phyloP scores from a whole-genome alignment of 2,329 filamentous ascomycete genomes.

The Talaromyces sp. region DNA sequence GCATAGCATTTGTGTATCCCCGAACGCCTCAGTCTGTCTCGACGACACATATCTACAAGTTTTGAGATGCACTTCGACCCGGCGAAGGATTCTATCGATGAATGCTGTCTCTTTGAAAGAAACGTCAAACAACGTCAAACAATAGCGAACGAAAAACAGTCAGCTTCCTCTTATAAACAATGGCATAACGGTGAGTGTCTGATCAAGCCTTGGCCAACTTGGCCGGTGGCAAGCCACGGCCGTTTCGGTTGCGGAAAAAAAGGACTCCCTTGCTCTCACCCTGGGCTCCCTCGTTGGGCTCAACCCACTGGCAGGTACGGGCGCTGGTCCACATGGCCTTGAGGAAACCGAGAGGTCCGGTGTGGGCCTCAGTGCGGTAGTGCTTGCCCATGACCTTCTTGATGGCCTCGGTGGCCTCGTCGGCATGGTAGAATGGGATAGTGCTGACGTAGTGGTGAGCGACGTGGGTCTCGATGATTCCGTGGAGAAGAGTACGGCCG shows the following conservation, averaged over 20 bases:
- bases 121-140: neutral
- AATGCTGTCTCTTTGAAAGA: neutral
- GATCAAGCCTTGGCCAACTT: constrained; percentile 35
- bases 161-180: neutral
- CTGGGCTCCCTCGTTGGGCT: constrained; percentile 77
- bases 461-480: constrained; percentile 96
- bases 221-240: constrained; percentile 64
- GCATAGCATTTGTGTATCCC: constrained; percentile 5
- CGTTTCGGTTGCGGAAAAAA: constrained; percentile 95
- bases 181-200: too few species aligned
- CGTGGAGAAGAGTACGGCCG: constrained; percentile 85
- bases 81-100: constrained; percentile 2
- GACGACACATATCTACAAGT: constrained; percentile 14
- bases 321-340: constrained; percentile 76
- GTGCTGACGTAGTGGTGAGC: constrained; percentile 96
- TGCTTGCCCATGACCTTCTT: constrained; percentile 92
- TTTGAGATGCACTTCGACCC: constrained; percentile 8
- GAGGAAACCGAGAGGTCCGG: constrained; percentile 79
- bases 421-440: constrained; percentile 95
- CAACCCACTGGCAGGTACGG: constrained; percentile 94
- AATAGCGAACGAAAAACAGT: neutral
- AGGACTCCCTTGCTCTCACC: constrained; percentile 81
- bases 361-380: constrained; percentile 80
- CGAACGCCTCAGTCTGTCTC: constrained; percentile 9
- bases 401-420: constrained; percentile 92